Evolutionary conservation across 352 stramenopile species (phyloP).

Genomic region (Phytophthora cactorum): DNA sequence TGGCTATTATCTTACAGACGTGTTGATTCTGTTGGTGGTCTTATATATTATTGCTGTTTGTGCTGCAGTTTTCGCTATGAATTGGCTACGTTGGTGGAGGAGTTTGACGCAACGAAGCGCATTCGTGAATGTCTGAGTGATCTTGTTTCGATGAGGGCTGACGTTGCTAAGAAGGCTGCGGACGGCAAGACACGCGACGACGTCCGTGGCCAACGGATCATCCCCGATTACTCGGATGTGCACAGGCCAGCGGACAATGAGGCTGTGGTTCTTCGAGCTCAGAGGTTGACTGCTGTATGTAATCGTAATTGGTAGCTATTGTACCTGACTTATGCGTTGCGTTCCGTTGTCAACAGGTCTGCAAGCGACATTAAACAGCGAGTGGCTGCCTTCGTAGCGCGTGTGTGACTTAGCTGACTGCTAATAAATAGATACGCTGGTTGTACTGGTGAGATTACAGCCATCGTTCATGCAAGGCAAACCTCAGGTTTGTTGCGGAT

Average conservation of each 20-base stretch:
- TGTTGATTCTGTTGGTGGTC: not conserved
- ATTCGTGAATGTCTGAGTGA: conserved; percentile 67
- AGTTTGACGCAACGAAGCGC: conserved; percentile 43
- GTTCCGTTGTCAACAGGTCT: conserved; percentile 21
- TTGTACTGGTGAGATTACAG: conserved; percentile 14
- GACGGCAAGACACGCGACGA: conserved; percentile 77
- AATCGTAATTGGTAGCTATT: conserved; percentile 3
- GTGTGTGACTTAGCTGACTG: conserved; percentile 26
- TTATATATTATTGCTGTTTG: conserved; percentile 1
- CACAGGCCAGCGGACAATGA: conserved; percentile 61
- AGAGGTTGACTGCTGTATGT: conserved; percentile 44
- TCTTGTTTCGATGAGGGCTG: conserved; percentile 57
- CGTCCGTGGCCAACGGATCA: conserved; percentile 68
- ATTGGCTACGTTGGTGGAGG: conserved; percentile 47
- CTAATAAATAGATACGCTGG: conserved; percentile 31
- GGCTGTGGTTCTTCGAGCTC: conserved; percentile 49
- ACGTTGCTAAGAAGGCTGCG: conserved; percentile 65
- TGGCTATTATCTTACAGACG: not conserved
- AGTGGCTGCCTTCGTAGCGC: conserved; percentile 42
- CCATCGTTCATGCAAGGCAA: conserved; percentile 23
- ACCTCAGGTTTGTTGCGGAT: conserved; percentile 13
- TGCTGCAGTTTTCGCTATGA: conserved; percentile 39
- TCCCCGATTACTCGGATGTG: conserved; percentile 72
- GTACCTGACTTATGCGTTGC: conserved; percentile 6
- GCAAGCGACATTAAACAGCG: conserved; percentile 37